Conservation (phyloP, 1,284 basidiomycete genomes). For the Cystobasidiaceae sp. region DNA sequence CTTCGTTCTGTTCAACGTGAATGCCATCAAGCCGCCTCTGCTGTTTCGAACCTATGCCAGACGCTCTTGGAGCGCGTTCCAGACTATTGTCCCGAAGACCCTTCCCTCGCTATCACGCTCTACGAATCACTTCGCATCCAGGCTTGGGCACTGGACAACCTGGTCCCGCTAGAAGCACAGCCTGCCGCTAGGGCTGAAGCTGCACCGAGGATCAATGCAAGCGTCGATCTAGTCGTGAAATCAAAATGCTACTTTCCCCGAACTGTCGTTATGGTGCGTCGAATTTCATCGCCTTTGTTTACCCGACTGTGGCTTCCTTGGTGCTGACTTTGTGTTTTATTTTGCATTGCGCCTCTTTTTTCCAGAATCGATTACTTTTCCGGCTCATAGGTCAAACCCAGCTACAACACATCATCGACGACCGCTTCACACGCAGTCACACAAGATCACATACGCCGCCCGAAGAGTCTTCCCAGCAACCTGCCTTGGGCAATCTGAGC, state of each 20-base stretch:
- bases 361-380: neutral
- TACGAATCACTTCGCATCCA: neutral
- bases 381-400: neutral
- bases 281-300: too few species aligned
- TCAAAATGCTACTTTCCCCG: neutral
- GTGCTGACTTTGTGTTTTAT: too few species aligned
- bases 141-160: neutral
- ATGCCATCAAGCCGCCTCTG: neutral
- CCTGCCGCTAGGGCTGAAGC: neutral
- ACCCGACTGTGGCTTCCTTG: too few species aligned
- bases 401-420: neutral
- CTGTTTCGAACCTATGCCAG: neutral
- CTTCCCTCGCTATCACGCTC: neutral
- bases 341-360: too few species aligned
- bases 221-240: neutral
- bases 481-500: neutral
- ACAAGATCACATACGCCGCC: neutral
- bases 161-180: neutral
- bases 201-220: neutral
- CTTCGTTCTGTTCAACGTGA: neutral
- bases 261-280: neutral
- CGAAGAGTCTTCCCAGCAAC: neutral
- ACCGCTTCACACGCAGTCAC: neutral
- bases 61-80: neutral
- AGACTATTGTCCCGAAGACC: neutral